A percentile compares a stretch with the other conserved stretches of the same genome.
Conservation (phyloP, 2,329 filamentous ascomycete species). For the Fusarium staphyleae region DNA sequence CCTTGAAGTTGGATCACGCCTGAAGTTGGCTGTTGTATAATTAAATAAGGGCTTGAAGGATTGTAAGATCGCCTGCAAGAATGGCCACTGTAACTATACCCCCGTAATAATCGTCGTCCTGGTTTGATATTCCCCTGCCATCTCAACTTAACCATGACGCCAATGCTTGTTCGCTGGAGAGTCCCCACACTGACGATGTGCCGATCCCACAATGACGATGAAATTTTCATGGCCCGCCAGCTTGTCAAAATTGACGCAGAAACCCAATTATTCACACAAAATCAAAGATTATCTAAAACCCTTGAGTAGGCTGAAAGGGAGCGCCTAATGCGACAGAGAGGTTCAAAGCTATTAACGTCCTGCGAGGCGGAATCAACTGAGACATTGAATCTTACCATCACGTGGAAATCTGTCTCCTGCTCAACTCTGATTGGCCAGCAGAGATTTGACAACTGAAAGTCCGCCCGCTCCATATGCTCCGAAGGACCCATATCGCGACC, state of each 20-base stretch:
- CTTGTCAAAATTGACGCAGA: background rate
- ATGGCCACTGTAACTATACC: slow-evolving; percentile 27
- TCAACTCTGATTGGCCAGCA: slow-evolving; percentile 28
- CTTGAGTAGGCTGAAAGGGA: background rate
- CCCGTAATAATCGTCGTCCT: slow-evolving; percentile 15
- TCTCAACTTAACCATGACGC: slow-evolving; percentile 23
- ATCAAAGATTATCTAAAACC: background rate
- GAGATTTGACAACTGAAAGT: slow-evolving; percentile 36
- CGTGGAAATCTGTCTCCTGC: slow-evolving; percentile 22
- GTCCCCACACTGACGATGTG: slow-evolving; percentile 26
- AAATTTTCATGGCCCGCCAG: slow-evolving; percentile 4
- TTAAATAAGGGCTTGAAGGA: background rate
- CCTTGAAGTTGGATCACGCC: background rate
- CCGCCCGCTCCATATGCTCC: slow-evolving; percentile 34
- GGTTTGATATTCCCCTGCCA: slow-evolving; percentile 24
- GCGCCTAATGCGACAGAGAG: background rate
- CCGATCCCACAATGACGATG: slow-evolving; percentile 21
- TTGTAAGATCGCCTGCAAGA: background rate
- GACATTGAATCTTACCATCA: slow-evolving; percentile 38
- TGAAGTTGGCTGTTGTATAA: slow-evolving; percentile 11
- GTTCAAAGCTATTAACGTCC: slow-evolving; percentile 9
- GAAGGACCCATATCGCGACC: slow-evolving; percentile 34
- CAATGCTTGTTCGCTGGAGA: slow-evolving; percentile 21
- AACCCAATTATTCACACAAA: background rate
- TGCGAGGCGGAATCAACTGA: slow-evolving; percentile 6